phyloP scores from a whole-genome alignment of 1,284 basidiomycete genomes.

The Mycena sp. region DNA sequence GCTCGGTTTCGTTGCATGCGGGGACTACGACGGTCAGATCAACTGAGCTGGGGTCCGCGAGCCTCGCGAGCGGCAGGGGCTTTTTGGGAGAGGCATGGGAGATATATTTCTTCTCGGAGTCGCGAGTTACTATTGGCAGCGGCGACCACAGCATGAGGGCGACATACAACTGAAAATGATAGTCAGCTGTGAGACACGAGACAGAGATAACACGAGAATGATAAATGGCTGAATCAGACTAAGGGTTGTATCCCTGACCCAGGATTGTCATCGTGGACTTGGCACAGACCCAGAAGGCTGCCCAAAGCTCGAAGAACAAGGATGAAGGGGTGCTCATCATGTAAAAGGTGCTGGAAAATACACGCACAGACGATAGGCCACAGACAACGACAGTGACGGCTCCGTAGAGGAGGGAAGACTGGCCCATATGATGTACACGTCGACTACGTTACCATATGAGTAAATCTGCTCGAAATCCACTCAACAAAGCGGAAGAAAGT shows the following conservation, averaged over 20 bases:
- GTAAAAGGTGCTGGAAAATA: conserved; percentile 5
- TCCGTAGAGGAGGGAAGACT: conserved; percentile 47
- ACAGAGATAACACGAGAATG: background rate
- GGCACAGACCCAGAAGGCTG: conserved; percentile 57
- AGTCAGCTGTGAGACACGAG: conserved; percentile 25
- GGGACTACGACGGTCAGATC: conserved; percentile 88
- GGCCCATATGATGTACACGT: conserved; percentile 44
- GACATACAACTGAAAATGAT: conserved; percentile 62
- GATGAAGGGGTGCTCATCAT: conserved; percentile 83
- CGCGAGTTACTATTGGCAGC: conserved; percentile 64
- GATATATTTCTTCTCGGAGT: conserved; percentile 74
- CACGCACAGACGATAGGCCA: conserved; percentile 48
- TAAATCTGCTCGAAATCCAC: background rate
- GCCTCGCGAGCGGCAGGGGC: conserved; percentile 60
- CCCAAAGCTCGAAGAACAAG: conserved; percentile 89
- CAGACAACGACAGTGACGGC: conserved; percentile 41
- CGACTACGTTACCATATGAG: conserved; percentile 21
- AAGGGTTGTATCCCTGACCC: conserved; percentile 54
- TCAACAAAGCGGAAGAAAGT: background rate
- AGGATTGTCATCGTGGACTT: conserved; percentile 67
- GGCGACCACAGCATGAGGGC: conserved; percentile 76
- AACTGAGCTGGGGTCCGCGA: conserved; percentile 62
- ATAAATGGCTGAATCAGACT: conserved; percentile 35
- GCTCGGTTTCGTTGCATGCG: conserved; percentile 87
- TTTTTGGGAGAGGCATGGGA: conserved; percentile 59